Evolutionary conservation across 2,329 filamentous ascomycete genomes (phyloP), one percentile per base, ranked within the genome.

Genomic region (Aureobasidium sp.): DNA sequence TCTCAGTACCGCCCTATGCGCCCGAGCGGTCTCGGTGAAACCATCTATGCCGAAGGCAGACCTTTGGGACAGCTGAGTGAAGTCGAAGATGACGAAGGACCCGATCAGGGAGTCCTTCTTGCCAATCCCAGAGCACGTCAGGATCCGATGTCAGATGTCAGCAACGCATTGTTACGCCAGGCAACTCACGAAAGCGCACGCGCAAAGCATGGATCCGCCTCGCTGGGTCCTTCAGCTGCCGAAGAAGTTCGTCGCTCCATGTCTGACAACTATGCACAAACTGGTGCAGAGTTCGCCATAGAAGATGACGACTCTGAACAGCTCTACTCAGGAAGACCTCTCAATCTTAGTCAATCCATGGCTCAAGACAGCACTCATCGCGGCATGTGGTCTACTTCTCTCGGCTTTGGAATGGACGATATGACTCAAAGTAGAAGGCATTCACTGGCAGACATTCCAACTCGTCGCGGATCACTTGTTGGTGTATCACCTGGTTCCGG

Each of bases 391-490:
- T 59, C 57, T 30, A 59, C 57, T 11, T 59, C 57, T 25, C 57
- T 59, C n/a, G 57, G 57, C 27, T 59, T 59, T 7, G 57, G 57
- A 1, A 66, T 83, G 29, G 79, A 78, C 4, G 86, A 89, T 64
- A 78, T 85, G 34, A 84, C 86, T 13, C 88, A 91, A 68, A 91
- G 88, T 68, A 83, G 90, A 63, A 85, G 90, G 32, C 90, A 93
- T 73, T 93, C 90, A 1, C 90, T 94, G 70, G 90, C 78, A 14
- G 76, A 75, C 51, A 73, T 74, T 30, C 72, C 72, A 2, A 74
- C 72, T 10, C 67, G 72, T 16, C 69, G 72, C 25, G 71, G 71
- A 13, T 74, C 72, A 16, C 65, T 73, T n/a, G 70, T 66, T 21
- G 69, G 55, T 42, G 58, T 36, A 7, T n/a, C 53, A 25, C 30